Evolutionary conservation across 116 monocot genomes (phyloP), one percentile per base, ranked within the genome.

Genomic region (Zostera marina): DNA sequence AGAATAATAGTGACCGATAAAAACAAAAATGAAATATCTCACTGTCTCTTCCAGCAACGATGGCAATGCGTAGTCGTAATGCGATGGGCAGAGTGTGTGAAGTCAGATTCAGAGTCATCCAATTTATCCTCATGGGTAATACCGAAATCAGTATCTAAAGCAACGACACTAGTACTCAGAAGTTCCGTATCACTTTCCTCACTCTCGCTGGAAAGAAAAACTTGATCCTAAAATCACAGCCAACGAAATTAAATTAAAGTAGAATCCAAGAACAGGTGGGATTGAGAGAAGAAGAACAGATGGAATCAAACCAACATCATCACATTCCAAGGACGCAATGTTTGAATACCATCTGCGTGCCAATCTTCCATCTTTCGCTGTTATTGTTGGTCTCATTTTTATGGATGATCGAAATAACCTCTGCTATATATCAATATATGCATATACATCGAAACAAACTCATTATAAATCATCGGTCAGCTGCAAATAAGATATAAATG

Each of bases 171-270:
- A 11, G 43, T 60, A 22, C 63, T 11, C 0, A 68, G 8, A 9
- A 64, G 57, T 8, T 68, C 74, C 3, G 32, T 25, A 23, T 74
- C 74, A 41, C 74, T 74, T 41, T 69, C 68, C 60, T 74, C 74
- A 8, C 68, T 64, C 43, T 73, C 73, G 57, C 73, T 73, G 7
- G 74, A 74, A 25, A 58, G 8, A 15, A 41, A 5, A 58, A 7
- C 10, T 3, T 17, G 42, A 59, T 56, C 56, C 56, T 42, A 59
- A 48, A 48, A 48, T 5, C 32, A 32, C 32, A 32, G 0, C 32
- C 32, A 32, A 32, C 2, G 32, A 32, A 32, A 32, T 32, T 2
- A 32, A 32, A 32, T 32, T 32, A 32, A 32, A 32, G 32, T 32
- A 32, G 32, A 32, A 5, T 32, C 48, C 15, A 48, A 19, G n/a